Base-by-base conservation (phyloP, 2,329 filamentous ascomycete genomes). In the Orbilia oligospora region DNA sequence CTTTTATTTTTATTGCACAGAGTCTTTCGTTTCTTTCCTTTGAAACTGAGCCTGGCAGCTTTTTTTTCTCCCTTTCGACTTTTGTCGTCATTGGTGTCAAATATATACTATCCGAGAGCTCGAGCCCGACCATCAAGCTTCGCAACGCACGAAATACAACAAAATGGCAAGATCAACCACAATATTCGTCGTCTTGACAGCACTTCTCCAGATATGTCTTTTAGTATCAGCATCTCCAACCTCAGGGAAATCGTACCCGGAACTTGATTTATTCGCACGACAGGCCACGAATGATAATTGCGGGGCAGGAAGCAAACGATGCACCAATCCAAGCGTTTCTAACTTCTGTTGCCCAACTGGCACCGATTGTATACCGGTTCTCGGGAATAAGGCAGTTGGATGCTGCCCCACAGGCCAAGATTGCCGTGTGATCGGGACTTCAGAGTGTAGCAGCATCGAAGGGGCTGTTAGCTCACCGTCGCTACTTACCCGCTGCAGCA, bases 331-430 rank as follows among this genome's bases (percentile, higher is more conserved):
- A n/a, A 64, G 27, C 5, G 64, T 79, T 44, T 46, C 76, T 14
- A 75, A 79, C 22, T 79, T 79, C 64, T 79, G 76, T 27, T 79
- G 76, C n/a, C 76, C 76, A 33, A 70, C 51, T n/a, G 67, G 67
- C 8, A 79, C 69, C 12, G 69, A 73, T 9, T 79, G 76, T 41
- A 79, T 75, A 12, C 64, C 64, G 8, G 70, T 79, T 5, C 49
- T 73, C 1, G 63, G 65, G 18, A 79, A 79, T 61, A 79, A 55
- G 38, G 70, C 69, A 5, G 76, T 79, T 2, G 69, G 70, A 49
- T 79, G 76, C 49, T 79, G 76, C 27, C 76, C 76, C 10, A 75
- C 64, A 0, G 76, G 76, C 12, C 69, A 75, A 41, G 76, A 79
- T 41, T 79, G 76, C n/a, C 67, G 76, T 14, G 41, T 79, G 6